Evolutionary conservation across 495 filamentous ascomycete species (phyloP).

Genomic region (Lichenothelia convexa): DNA sequence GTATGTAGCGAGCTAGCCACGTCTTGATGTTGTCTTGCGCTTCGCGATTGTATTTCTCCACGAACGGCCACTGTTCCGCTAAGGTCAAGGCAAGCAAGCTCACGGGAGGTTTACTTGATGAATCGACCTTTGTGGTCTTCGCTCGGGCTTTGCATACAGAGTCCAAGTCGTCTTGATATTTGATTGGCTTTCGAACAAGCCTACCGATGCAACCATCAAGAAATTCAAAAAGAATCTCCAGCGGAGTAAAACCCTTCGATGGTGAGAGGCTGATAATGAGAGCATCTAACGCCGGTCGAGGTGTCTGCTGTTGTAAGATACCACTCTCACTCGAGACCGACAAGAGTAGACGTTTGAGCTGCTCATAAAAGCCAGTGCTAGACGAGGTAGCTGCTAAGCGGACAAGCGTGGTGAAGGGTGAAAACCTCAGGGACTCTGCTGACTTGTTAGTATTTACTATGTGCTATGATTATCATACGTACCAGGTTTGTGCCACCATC

Average conservation of each 20-base stretch:
- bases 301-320: conserved; percentile 17
- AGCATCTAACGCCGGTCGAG: conserved; percentile 30
- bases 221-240: conserved; percentile 34
- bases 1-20: conserved; percentile 36
- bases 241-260: conserved; percentile 8
- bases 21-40: conserved; percentile 26
- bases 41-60: conserved; percentile 26
- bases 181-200: conserved; percentile 49
- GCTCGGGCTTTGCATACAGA: conserved; percentile 1
- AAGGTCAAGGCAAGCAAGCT: conserved; percentile 45
- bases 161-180: conserved; percentile 37
- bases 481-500: conserved; percentile 60
- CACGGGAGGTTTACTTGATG: conserved; percentile 9
- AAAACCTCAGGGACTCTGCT: conserved; percentile 24
- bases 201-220: conserved; percentile 64
- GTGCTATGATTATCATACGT: conserved; percentile 6
- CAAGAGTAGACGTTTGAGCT: conserved; percentile 1
- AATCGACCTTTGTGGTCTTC: neutral
- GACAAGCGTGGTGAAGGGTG: conserved; percentile 46
- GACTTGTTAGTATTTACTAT: conserved; percentile 4
- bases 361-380: conserved; percentile 13
- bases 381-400: conserved; percentile 18
- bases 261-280: conserved; percentile 32
- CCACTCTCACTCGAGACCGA: conserved; percentile 1
- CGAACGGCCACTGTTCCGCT: conserved; percentile 61